These are phyloP conservation scores for Kwoniella sp. DNA, from an alignment of 768 basidiomycete species.

Conservation along the genomic window DNA sequence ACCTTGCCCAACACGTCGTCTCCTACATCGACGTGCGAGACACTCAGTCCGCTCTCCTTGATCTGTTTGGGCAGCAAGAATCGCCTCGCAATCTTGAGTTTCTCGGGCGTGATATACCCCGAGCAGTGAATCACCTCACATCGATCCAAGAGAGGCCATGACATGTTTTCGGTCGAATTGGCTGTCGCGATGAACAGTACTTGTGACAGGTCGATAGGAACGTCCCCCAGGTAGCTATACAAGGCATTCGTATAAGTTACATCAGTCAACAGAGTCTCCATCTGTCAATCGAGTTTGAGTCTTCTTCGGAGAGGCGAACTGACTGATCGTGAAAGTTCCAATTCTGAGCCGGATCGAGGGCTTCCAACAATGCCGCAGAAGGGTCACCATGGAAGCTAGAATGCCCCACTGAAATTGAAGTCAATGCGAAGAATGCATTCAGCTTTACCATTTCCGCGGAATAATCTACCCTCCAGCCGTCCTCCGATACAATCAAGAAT, in stretches of 20 bases:
- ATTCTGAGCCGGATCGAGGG: slow-evolving; percentile 92
- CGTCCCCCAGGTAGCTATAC: slow-evolving; percentile 44
- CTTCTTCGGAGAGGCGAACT: slow-evolving; percentile 58
- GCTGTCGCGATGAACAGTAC: slow-evolving; percentile 92
- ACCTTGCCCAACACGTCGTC: slow-evolving; percentile 73
- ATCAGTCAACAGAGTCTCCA: no score
- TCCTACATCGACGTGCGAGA: slow-evolving; percentile 66
- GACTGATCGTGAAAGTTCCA: slow-evolving; percentile 74
- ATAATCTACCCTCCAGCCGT: neutral
- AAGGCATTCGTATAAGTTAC: no score
- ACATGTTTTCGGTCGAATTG: slow-evolving; percentile 85
- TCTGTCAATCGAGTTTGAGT: neutral
- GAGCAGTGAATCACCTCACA: slow-evolving; percentile 75
- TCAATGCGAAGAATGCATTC: neutral
- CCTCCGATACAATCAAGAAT: neutral
- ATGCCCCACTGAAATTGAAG: slow-evolving; percentile 53
- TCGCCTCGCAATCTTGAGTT: slow-evolving; percentile 80
- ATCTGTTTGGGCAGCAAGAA: slow-evolving; percentile 91
- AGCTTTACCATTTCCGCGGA: neutral
- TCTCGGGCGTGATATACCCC: slow-evolving; percentile 88
- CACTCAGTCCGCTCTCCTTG: slow-evolving; percentile 70
- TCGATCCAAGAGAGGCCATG: slow-evolving; percentile 81
- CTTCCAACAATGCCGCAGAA: slow-evolving; percentile 83
- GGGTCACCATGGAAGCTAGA: slow-evolving; percentile 87
- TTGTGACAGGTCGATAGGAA: slow-evolving; percentile 74